A percentile compares a stretch with the other conserved stretches of the same genome.
phyloP scores from a whole-genome alignment of 2,329 filamentous ascomycete species.

The Diplodia scrobiculata region DNA sequence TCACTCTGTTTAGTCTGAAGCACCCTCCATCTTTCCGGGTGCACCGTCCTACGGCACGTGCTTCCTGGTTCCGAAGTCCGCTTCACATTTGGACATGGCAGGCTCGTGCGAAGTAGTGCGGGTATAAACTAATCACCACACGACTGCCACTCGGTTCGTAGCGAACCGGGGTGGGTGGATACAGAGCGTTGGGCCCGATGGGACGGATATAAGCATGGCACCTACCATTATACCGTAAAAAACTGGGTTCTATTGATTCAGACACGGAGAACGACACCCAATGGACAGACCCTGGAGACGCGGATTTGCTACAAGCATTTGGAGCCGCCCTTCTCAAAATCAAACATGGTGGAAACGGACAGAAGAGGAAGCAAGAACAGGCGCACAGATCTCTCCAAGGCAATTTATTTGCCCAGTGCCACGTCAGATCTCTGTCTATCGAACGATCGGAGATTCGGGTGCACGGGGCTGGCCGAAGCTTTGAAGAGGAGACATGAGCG shows the following conservation, averaged over 20 bases:
- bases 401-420: conserved; percentile 18
- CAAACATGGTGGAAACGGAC: background rate
- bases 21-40: background rate
- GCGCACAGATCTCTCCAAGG: background rate
- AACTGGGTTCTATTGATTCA: conserved; percentile 6
- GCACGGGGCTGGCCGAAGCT: conserved; percentile 12
- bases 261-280: conserved; percentile 2
- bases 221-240: background rate
- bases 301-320: conserved; percentile 1
- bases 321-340: background rate
- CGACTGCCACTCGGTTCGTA: conserved; percentile 5
- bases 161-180: conserved; percentile 2
- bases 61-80: background rate
- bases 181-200: background rate
- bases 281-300: background rate
- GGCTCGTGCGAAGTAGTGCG: conserved; percentile 14
- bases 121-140: conserved; percentile 4
- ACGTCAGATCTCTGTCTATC: conserved; percentile 23
- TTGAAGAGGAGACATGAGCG: background rate
- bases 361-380: background rate
- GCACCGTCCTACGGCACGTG: conserved; percentile 2
- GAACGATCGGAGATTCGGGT: conserved; percentile 25
- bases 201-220: background rate
- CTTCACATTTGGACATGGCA: background rate
- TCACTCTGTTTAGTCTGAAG: conserved; percentile 11